Percentiles rank a stretch among this genome's conserved stretches.
phyloP scores from a whole-genome alignment of 768 basidiomycete species.

The Panaeolus papilionaceus region DNA sequence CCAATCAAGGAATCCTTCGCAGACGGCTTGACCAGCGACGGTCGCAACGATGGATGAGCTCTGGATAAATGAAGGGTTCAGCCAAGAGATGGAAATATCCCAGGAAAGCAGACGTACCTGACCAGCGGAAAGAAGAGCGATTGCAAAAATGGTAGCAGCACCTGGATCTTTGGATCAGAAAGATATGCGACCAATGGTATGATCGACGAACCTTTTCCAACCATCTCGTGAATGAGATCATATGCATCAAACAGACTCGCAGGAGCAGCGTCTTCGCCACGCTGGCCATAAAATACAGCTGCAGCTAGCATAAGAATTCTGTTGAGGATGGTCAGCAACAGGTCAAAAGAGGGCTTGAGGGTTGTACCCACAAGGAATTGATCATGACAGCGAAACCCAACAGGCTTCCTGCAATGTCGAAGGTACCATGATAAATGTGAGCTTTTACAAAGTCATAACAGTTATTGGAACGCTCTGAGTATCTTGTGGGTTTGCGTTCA shows the following conservation, averaged over 20 bases:
- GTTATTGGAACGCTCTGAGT: constrained; percentile 67
- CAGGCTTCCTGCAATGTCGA: constrained; percentile 72
- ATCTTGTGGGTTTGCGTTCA: constrained; percentile 44
- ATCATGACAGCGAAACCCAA: constrained; percentile 88
- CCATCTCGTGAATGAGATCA: constrained; percentile 63
- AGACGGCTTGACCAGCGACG: constrained; percentile 88
- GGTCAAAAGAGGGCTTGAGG: not conserved
- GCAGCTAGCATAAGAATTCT: constrained; percentile 85
- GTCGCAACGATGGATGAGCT: constrained; percentile 91
- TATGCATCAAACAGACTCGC: constrained; percentile 89
- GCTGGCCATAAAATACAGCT: constrained; percentile 71
- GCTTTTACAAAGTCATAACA: constrained; percentile 59
- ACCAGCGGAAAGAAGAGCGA: constrained; percentile 84
- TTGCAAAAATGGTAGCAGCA: constrained; percentile 86
- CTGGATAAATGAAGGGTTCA: constrained; percentile 22
- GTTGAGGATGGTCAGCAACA: not conserved
- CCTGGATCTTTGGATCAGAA: constrained; percentile 41
- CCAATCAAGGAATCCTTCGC: constrained; percentile 91
- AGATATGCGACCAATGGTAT: not conserved
- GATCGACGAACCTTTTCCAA: constrained; percentile 52
- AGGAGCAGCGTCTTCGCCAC: constrained; percentile 40
- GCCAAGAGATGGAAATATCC: not conserved
- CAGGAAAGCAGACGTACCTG: constrained; percentile 49
- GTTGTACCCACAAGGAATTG: constrained; percentile 71
- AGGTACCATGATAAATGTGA: constrained; percentile 69